Evolutionary conservation across 2,329 filamentous ascomycete species (phyloP), one percentile per base, ranked within the genome.

Genomic region (Cryoendolithus antarcticus): DNA sequence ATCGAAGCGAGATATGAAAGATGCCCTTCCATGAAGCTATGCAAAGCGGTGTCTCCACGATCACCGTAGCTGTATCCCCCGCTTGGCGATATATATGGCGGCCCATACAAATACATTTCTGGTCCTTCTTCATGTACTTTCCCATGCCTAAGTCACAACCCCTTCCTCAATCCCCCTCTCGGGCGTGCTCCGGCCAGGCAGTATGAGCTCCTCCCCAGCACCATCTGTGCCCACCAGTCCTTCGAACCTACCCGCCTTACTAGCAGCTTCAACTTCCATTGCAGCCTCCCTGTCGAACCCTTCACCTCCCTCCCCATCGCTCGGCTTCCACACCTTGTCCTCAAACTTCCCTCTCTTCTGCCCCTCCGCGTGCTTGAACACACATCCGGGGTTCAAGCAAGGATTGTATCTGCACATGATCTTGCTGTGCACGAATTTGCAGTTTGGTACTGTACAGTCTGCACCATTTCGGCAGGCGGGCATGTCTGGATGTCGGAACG

Each of bases 391-490:
- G 64, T 95, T 95, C 47, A 86, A 74, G 63, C 91, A 98, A 1
- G 89, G 91, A 50, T 79, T 88, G 65, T 82, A 96, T 58, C 79
- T 86, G 77, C 91, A 98, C 60, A 81, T 74, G 35, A 80, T 83
- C 59, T 80, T 78, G 49, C 82, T 66, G 63, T 98, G 91, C 9
- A 84, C 88, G 58, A 93, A 98, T 51, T 86, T 86, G 74, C 91
- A 98, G 44, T 78, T 77, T 9, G 78, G 66, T 3, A 76, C 77
- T 29, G 79, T 79, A 69, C 91, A 98, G 57, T 89, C 85, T 35
- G 81, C 82, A 21, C 91, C 91, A 57, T 95, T 95, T 43, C 85
- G 80, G 67, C 91, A 98, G 15, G 85, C 71, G 5, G 86, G 85
- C 74, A 86, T 85, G 21, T 72, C 74, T 1, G 86, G 86, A 58